Base-by-base conservation (phyloP, 495 filamentous ascomycete genomes). In the Hypoxylon perforatum region DNA sequence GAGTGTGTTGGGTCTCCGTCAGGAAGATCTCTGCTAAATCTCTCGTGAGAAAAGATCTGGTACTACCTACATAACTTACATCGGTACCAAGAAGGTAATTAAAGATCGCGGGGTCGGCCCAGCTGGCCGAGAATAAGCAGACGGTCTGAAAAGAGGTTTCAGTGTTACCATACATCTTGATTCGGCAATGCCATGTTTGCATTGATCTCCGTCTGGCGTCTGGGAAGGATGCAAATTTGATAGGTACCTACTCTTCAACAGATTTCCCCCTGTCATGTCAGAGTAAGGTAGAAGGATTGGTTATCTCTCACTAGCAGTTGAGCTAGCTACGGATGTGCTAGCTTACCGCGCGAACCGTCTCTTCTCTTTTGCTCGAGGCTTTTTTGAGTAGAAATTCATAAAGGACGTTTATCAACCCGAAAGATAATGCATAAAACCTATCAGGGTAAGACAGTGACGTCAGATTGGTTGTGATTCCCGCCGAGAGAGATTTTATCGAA, bases 91-190 rank as follows among this genome's bases (percentile, higher is more conserved):
- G 30, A 9, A 33, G 30, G 30, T 9, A 10, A 57, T 45, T 38
- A 30, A 36, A 63, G 66, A 69, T 69, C 61, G 66, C 51, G 66
- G 66, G 66, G 66, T 64, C 45, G 66, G 61, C 14, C 30, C 23
- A 21, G 33, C 38, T 15, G 63, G 21, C 39, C 46, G 39, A 25
- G 23, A 45, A 33, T 50, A 53, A 57, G 61, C 33, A 48, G 47
- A 38, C 18, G 8, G 39, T 41, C 5, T 28, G 39, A 35, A 36
- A 33, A 23, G 23, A 51, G 12, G 23, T 25, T 19, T 47, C 23
- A 42, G 36, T 54, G 50, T 36, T 17, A 35, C 39, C 36, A 30
- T 17, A 54, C 17, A 38, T 57, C 22, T 49, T 21, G n/a, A 44
- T 44, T 44, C 41, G 41, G 41, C 15, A 44, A 44, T 19, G 17